Percentiles rank a stretch among this genome's conserved stretches.
Evolutionary conservation across 2,329 filamentous ascomycete genomes (phyloP).

Genomic region (Claviceps monticola): DNA sequence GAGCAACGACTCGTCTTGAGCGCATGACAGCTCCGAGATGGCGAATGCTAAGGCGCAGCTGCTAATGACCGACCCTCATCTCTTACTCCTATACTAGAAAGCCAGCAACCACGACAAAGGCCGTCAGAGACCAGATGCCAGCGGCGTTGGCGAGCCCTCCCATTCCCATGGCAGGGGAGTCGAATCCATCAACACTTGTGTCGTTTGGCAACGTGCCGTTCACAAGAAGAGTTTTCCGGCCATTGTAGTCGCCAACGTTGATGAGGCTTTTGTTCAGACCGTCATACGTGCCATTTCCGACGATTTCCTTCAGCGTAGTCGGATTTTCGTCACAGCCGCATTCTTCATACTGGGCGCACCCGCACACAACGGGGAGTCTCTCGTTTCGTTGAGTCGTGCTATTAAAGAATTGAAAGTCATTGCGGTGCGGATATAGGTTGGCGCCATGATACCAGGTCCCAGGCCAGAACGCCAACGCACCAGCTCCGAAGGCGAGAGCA

Average conservation of each 20-base stretch:
- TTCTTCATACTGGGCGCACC: constrained; percentile 34
- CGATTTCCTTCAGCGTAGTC: constrained; percentile 39
- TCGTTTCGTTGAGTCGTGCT: constrained; percentile 27
- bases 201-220: constrained; percentile 65
- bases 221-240: constrained; percentile 45
- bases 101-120: constrained; percentile 29
- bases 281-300: constrained; percentile 50
- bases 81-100: constrained; percentile 24
- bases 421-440: constrained; percentile 39
- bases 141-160: constrained; percentile 21
- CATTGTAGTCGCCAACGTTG: constrained; percentile 32
- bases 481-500: constrained; percentile 36
- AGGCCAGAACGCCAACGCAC: constrained; percentile 44
- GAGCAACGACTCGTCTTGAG: not conserved
- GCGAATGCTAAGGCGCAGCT: not conserved
- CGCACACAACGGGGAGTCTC: constrained; percentile 22
- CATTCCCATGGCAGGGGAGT: constrained; percentile 21
- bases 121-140: constrained; percentile 37
- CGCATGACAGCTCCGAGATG: not conserved
- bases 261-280: constrained; percentile 48
- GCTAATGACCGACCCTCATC: not conserved
- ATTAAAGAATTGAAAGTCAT: constrained; percentile 37
- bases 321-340: constrained; percentile 61
- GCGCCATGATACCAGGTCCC: constrained; percentile 51
- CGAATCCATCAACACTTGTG: constrained; percentile 31